phyloP scores from a whole-genome alignment of 1,284 basidiomycete species.

The Malassezia nana region DNA sequence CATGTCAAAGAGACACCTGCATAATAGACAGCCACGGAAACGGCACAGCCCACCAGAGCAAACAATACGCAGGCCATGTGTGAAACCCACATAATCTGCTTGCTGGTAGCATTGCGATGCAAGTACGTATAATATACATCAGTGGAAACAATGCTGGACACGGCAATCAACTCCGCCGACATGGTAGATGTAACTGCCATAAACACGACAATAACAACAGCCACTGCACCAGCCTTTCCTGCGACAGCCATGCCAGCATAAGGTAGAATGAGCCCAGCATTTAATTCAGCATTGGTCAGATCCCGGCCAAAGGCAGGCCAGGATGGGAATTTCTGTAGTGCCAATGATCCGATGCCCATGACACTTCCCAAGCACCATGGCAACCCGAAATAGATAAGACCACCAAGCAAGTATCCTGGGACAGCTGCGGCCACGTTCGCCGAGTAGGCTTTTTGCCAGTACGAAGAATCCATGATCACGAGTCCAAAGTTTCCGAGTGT shows the following conservation, averaged over 20 bases:
- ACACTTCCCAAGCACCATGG: conserved; percentile 36
- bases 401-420: conserved; percentile 36
- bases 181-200: conserved; percentile 24
- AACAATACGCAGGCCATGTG: conserved; percentile 25
- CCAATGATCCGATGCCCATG: conserved; percentile 29
- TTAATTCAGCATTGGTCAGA: conserved; percentile 20
- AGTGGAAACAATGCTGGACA: conserved; percentile 29
- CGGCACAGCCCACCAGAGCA: conserved; percentile 28
- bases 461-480: conserved; percentile 31
- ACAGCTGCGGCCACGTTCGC: conserved; percentile 33
- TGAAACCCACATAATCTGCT: conserved; percentile 27
- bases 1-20: conserved; percentile 32
- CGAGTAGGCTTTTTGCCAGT: conserved; percentile 41
- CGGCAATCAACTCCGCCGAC: conserved; percentile 37
- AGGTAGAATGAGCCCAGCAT: conserved; percentile 27
- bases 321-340: conserved; percentile 24
- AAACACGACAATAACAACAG: conserved; percentile 25
- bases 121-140: conserved; percentile 40
- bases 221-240: conserved; percentile 36
- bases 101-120: conserved; percentile 22
- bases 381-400: conserved; percentile 41
- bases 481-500: conserved; percentile 39
- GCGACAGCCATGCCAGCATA: conserved; percentile 31
- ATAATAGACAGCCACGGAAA: conserved; percentile 29
- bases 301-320: conserved; percentile 32